Percentiles rank a stretch among this genome's conserved stretches.
Conservation (phyloP, 306 rosid species). For the Senna tora region DNA sequence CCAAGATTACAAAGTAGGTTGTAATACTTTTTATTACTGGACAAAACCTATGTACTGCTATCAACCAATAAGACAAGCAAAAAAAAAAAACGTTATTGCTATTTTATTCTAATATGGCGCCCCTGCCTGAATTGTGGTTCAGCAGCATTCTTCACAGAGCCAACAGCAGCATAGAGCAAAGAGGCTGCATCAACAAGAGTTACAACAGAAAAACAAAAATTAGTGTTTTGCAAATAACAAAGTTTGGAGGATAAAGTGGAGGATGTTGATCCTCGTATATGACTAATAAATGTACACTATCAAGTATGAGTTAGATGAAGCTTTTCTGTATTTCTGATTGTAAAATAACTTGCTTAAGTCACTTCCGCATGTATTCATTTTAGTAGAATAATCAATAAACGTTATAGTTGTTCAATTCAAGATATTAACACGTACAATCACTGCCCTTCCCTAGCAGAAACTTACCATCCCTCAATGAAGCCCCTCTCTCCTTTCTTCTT, state of each 20-base stretch:
- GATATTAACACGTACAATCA: not conserved
- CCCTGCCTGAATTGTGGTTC: conserved; percentile 17
- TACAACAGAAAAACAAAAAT: conserved; percentile 14
- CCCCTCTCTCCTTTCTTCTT: conserved; percentile 76
- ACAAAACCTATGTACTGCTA: conserved; percentile 31
- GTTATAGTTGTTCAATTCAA: conserved; percentile 12
- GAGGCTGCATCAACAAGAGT: conserved; percentile 61
- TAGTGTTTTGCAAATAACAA: conserved; percentile 18
- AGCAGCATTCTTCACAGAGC: conserved; percentile 77
- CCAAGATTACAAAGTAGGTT: conserved; percentile 24
- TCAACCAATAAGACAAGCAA: conserved; percentile 5
- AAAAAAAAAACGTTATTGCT: not conserved
- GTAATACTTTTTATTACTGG: conserved; percentile 21
- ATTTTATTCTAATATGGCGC: conserved; percentile 28
- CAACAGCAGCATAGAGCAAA: conserved; percentile 89
- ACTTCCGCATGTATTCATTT: not conserved
- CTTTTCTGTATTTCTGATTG: not conserved
- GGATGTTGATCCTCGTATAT: conserved; percentile 8
- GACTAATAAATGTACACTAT: not conserved
- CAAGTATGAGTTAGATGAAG: conserved; percentile 6
- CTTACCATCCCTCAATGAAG: conserved; percentile 88
- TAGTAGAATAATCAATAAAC: not conserved
- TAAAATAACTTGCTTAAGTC: not conserved
- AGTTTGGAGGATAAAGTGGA: conserved; percentile 3
- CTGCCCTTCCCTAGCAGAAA: not conserved